Evolutionary conservation across 179 eudicot genomes (phyloP).

Genomic region (Beta lomatogona): DNA sequence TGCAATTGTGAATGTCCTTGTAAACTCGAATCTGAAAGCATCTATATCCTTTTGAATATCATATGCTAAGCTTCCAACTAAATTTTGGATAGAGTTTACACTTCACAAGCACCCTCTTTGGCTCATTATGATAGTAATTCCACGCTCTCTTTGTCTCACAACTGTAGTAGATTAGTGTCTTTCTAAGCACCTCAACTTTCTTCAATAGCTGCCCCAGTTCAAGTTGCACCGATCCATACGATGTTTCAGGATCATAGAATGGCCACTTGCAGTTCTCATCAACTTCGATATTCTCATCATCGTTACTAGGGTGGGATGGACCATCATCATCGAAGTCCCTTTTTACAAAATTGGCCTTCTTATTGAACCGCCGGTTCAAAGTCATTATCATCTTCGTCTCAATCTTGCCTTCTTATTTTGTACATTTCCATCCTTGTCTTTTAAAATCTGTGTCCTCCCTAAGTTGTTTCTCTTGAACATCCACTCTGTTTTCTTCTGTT

Average conservation of each 20-base stretch:
- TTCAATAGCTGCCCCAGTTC: slow-evolving; percentile 9
- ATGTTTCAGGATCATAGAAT: not conserved
- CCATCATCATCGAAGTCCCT: slow-evolving; percentile 1
- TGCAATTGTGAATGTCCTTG: slow-evolving; percentile 6
- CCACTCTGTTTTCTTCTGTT: slow-evolving; percentile 5
- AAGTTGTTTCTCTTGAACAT: not conserved
- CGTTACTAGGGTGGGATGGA: not conserved
- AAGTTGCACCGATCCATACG: slow-evolving; percentile 2
- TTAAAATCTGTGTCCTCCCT: not conserved
- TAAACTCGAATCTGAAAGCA: slow-evolving; percentile 3
- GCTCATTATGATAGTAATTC: slow-evolving; percentile 8
- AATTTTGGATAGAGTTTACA: not conserved
- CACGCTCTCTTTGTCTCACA: not conserved
- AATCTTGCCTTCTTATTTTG: not conserved
- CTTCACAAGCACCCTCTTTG: not conserved
- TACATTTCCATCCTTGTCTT: not conserved
- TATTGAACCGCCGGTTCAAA: not conserved
- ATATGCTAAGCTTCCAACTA: slow-evolving; percentile 4
- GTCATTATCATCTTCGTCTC: not conserved
- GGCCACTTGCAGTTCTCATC: not conserved
- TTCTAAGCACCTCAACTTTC: slow-evolving; percentile 9
- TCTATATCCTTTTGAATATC: slow-evolving; percentile 7
- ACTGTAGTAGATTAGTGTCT: slow-evolving; percentile 15
- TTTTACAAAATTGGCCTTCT: not conserved
- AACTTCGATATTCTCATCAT: not conserved